A percentile compares a stretch with the other conserved stretches of the same genome.
Evolutionary conservation across 495 filamentous ascomycete genomes (phyloP).

Genomic region (Elaphomyces granulatus): DNA sequence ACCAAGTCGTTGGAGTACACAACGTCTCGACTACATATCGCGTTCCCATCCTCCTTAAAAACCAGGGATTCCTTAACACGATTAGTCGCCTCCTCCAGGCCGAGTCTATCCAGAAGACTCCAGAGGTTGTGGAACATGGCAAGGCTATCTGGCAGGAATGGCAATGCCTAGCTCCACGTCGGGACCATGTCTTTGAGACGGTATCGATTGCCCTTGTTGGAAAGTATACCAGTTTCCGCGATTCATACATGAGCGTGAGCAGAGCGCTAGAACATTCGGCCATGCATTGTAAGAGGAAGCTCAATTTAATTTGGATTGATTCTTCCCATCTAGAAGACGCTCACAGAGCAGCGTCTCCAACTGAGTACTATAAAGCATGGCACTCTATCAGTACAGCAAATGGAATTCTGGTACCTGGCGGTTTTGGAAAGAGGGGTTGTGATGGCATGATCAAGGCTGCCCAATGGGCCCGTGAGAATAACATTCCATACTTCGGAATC

Average conservation of each 20-base stretch:
- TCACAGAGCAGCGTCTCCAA: conserved; percentile 41
- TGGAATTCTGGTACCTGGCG: conserved; percentile 52
- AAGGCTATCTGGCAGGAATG: conserved; percentile 56
- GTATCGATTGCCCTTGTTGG: conserved; percentile 82
- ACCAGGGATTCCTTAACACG: conserved; percentile 54
- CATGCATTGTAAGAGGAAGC: conserved; percentile 70
- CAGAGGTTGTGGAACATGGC: conserved; percentile 41
- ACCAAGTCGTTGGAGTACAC: conserved; percentile 74
- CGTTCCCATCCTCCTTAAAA: conserved; percentile 75
- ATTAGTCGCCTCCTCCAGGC: conserved; percentile 45
- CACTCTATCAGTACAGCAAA: conserved; percentile 54
- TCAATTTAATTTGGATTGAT: conserved; percentile 74
- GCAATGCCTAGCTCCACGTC: conserved; percentile 48
- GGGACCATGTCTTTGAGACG: conserved; percentile 45
- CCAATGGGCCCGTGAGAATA: conserved; percentile 69
- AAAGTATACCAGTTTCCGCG: conserved; percentile 73
- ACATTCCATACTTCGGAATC: conserved; percentile 74
- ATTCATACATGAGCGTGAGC: conserved; percentile 68
- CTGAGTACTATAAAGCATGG: conserved; percentile 83
- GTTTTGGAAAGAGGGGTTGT: conserved; percentile 70
- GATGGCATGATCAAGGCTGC: conserved; percentile 79
- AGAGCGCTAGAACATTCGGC: conserved; percentile 83
- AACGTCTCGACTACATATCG: conserved; percentile 83
- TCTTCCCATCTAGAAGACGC: conserved; percentile 63
- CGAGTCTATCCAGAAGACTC: conserved; percentile 23